Conservation (phyloP, 1,284 basidiomycete species). For the Melampsora larici-populina region DNA sequence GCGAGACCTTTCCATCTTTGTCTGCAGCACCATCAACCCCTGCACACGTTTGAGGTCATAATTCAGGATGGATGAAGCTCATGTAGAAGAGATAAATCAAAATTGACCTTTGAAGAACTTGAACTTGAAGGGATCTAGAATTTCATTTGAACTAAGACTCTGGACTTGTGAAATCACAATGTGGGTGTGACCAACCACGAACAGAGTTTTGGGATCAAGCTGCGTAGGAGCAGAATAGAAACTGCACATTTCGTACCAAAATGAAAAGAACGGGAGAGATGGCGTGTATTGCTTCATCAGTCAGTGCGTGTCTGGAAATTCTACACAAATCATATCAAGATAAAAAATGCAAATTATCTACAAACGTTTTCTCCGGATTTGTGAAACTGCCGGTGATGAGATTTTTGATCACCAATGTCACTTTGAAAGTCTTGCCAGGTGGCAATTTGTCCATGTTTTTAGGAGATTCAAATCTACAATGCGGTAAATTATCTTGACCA, state of each 20-base stretch:
- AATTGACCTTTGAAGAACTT: constrained; percentile 41
- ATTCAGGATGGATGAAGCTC: not conserved
- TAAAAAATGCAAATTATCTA: not conserved
- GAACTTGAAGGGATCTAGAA: constrained; percentile 27
- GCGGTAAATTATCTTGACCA: constrained; percentile 28
- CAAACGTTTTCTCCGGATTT: constrained; percentile 40
- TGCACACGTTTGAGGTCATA: not conserved
- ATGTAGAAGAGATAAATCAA: not conserved
- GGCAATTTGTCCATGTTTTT: constrained; percentile 16
- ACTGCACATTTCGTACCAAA: not conserved
- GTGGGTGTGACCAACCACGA: constrained; percentile 26
- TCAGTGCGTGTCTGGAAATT: not conserved
- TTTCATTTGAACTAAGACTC: constrained; percentile 17
- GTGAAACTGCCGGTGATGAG: constrained; percentile 28
- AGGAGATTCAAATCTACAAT: constrained; percentile 24
- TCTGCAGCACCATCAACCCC: constrained; percentile 10
- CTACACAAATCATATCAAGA: too few relatives aligned
- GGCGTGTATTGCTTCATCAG: not conserved
- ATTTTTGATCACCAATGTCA: not conserved
- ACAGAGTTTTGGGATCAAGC: constrained; percentile 28
- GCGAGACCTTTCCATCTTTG: constrained; percentile 18
- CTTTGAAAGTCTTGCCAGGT: not conserved
- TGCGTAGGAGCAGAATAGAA: constrained; percentile 16
- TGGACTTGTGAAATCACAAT: constrained; percentile 10
- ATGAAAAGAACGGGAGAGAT: not conserved